phyloP scores from a whole-genome alignment of 768 basidiomycete genomes.

The Lactarius indigo region DNA sequence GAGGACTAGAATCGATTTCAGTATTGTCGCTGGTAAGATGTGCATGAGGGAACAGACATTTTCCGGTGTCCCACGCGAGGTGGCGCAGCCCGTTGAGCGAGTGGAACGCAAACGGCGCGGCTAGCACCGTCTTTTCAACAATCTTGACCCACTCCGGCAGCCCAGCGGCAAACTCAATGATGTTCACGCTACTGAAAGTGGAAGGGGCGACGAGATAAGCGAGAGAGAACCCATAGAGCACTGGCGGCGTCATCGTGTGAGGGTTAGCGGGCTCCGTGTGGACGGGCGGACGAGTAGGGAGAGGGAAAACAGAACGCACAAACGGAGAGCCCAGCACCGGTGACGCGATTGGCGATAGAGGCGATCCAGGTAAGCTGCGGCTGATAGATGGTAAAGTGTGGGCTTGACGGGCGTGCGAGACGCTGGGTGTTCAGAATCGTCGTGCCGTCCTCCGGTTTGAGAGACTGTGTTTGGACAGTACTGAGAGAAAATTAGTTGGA shows the following conservation, averaged over 20 bases:
- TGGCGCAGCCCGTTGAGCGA: slow-evolving; percentile 87
- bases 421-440: slow-evolving; percentile 86
- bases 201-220: slow-evolving; percentile 81
- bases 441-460: slow-evolving; percentile 53
- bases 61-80: slow-evolving; percentile 83
- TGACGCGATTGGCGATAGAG: slow-evolving; percentile 85
- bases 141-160: slow-evolving; percentile 78
- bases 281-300: not conserved
- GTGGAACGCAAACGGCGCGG: slow-evolving; percentile 89
- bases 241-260: slow-evolving; percentile 37
- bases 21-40: not conserved
- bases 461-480: slow-evolving; percentile 59
- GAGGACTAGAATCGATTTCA: slow-evolving; percentile 50
- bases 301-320: slow-evolving; percentile 45
- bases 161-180: slow-evolving; percentile 66
- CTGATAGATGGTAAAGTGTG: slow-evolving; percentile 97
- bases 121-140: slow-evolving; percentile 71
- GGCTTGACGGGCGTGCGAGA: slow-evolving; percentile 81
- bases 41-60: slow-evolving; percentile 56
- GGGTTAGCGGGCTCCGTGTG: not conserved
- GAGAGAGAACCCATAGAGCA: slow-evolving; percentile 84
- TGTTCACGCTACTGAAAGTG: slow-evolving; percentile 72
- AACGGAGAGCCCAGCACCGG: slow-evolving; percentile 75
- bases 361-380: slow-evolving; percentile 87
- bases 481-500: slow-evolving; percentile 32